Evolutionary conservation across 2,329 filamentous ascomycete genomes (phyloP).

Genomic region (Thielaviopsis musarum): DNA sequence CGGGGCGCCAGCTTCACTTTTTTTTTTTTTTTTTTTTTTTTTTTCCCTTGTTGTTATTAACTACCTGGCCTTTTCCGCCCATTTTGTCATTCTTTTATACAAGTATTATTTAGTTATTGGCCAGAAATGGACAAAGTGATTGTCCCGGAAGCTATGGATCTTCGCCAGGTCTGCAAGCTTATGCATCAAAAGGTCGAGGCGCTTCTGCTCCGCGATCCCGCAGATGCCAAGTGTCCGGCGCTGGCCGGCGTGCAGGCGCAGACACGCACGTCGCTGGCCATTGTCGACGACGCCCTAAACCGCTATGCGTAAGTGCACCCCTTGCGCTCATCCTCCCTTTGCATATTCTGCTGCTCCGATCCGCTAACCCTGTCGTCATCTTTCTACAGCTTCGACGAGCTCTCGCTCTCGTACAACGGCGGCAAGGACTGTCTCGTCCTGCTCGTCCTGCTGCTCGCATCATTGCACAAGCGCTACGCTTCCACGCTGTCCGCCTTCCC

Average conservation of each 20-base stretch:
- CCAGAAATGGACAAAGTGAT: not conserved
- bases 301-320: constrained; percentile 50
- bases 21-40: not conserved
- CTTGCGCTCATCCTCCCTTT: constrained; percentile 11
- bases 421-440: constrained; percentile 76
- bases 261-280: constrained; percentile 51
- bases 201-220: constrained; percentile 46
- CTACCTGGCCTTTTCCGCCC: not conserved
- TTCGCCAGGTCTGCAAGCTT: constrained; percentile 29
- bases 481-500: constrained; percentile 21
- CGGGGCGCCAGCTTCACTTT: not conserved
- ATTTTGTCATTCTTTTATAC: not conserved
- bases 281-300: constrained; percentile 59
- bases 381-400: constrained; percentile 8
- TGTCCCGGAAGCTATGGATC: constrained; percentile 9
- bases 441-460: constrained; percentile 67
- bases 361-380: not conserved
- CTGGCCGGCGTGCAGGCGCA: constrained; percentile 55
- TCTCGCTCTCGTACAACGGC: constrained; percentile 63
- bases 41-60: not conserved
- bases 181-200: constrained; percentile 43
- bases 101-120: not conserved
- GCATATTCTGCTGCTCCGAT: constrained; percentile 2
- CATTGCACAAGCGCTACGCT: constrained; percentile 26
- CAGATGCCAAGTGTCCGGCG: constrained; percentile 26